Evolutionary conservation across 2,329 filamentous ascomycete genomes (phyloP).

Genomic region (Fusarium verticillioides): DNA sequence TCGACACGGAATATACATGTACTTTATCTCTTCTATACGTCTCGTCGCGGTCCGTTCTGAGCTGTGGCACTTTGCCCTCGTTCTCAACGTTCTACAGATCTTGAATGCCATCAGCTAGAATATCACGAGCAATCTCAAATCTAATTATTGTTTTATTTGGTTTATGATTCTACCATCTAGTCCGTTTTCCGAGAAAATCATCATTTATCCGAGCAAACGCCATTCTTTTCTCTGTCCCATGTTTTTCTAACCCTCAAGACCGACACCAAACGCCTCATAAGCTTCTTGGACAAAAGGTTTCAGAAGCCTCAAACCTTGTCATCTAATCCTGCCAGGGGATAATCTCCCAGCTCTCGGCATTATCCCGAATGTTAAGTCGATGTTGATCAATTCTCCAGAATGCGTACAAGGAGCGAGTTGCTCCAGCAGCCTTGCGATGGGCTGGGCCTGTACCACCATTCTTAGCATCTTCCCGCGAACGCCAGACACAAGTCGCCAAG

Average conservation of each 20-base stretch:
- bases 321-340: slow-evolving; percentile 61
- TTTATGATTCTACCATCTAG: slow-evolving; percentile 13
- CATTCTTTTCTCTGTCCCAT: not conserved
- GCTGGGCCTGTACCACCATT: slow-evolving; percentile 69
- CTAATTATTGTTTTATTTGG: slow-evolving; percentile 18
- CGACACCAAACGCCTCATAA: slow-evolving; percentile 2
- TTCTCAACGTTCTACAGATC: not conserved
- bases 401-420: slow-evolving; percentile 69
- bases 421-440: slow-evolving; percentile 73
- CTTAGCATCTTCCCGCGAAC: slow-evolving; percentile 67
- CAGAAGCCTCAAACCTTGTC: not conserved
- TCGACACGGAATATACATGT: not conserved
- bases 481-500: slow-evolving; percentile 82
- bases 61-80: not conserved
- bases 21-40: not conserved
- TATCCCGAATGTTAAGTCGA: slow-evolving; percentile 74
- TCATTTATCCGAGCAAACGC: slow-evolving; percentile 14
- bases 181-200: not conserved
- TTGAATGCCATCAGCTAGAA: not conserved
- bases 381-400: slow-evolving; percentile 78
- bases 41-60: not conserved
- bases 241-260: not conserved
- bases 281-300: not conserved
- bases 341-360: slow-evolving; percentile 71
- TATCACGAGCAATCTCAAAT: not conserved